These are phyloP conservation scores for Xylaria sp. DNA, from an alignment of 2,329 filamentous ascomycete species.

Conservation along the genomic window DNA sequence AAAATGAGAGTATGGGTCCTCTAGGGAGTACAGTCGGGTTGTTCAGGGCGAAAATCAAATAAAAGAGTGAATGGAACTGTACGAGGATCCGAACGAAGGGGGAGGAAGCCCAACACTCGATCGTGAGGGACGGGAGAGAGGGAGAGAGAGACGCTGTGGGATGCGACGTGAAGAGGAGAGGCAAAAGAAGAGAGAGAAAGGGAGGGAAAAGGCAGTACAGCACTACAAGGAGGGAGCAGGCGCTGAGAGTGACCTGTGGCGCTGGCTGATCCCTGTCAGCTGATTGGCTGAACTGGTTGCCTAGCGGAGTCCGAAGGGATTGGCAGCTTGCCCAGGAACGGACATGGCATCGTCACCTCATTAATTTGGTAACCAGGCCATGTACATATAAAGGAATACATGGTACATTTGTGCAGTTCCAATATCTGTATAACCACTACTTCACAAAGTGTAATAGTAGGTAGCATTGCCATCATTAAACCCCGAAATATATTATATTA, in stretches of 20 bases:
- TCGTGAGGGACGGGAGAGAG: constrained; percentile 24
- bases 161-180: constrained; percentile 32
- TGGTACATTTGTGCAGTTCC: neutral
- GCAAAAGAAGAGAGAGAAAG: constrained; percentile 26
- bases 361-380: constrained; percentile 1
- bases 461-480: constrained; percentile 5
- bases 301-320: constrained; percentile 37
- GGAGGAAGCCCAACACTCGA: constrained; percentile 32
- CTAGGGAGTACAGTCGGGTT: constrained; percentile 41
- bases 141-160: constrained; percentile 35
- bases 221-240: constrained; percentile 26
- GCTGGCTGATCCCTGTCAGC: constrained; percentile 15
- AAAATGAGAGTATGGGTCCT: constrained; percentile 43
- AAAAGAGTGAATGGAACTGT: constrained; percentile 47
- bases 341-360: constrained; percentile 20
- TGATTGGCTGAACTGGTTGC: constrained; percentile 30
- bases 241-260: constrained; percentile 18
- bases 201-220: constrained; percentile 27
- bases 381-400: constrained; percentile 7
- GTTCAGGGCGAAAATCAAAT: constrained; percentile 26
- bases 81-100: constrained; percentile 34
- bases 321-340: constrained; percentile 25
- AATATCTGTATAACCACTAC: neutral
- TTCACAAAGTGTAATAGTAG: neutral
- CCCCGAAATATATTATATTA: neutral